Conservation (phyloP, 2,329 filamentous ascomycete genomes). For the Fusarium albosuccineum region DNA sequence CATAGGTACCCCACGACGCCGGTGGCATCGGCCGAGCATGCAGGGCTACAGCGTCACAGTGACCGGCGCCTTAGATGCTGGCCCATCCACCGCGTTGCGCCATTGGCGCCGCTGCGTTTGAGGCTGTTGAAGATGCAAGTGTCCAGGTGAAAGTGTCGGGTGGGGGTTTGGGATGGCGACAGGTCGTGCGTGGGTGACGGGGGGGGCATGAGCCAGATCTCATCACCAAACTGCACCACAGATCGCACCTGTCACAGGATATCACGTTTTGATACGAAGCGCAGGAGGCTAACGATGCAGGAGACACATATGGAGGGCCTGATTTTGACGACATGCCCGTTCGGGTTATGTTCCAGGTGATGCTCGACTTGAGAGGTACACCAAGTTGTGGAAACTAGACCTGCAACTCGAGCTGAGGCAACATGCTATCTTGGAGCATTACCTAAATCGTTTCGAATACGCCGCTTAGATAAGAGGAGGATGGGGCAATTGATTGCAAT, state of each 20-base stretch:
- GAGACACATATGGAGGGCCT: not conserved
- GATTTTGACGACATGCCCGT: conserved; percentile 6
- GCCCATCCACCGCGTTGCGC: conserved; percentile 16
- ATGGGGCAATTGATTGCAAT: not conserved
- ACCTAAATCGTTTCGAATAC: no score
- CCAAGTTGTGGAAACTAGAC: not conserved
- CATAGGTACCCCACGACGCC: conserved; percentile 19
- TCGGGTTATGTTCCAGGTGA: not conserved
- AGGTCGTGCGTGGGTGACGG: conserved; percentile 15
- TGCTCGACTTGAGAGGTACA: not conserved
- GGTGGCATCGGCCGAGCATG: conserved; percentile 24
- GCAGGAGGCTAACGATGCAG: conserved; percentile 6
- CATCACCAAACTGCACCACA: not conserved
- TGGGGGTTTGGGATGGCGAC: conserved; percentile 25
- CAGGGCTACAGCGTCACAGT: conserved; percentile 15
- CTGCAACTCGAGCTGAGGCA: not conserved
- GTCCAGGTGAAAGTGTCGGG: conserved; percentile 7
- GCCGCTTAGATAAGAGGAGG: no score
- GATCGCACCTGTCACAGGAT: conserved; percentile 12
- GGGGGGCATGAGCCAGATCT: conserved; percentile 6
- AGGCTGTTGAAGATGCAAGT: conserved; percentile 33
- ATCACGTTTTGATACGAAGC: conserved; percentile 5
- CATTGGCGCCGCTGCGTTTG: conserved; percentile 35
- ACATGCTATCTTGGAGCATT: not conserved
- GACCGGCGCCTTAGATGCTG: conserved; percentile 4